These are phyloP conservation scores for Epichloe glyceriae DNA, from an alignment of 2,329 filamentous ascomycete species.

Conservation along the genomic window DNA sequence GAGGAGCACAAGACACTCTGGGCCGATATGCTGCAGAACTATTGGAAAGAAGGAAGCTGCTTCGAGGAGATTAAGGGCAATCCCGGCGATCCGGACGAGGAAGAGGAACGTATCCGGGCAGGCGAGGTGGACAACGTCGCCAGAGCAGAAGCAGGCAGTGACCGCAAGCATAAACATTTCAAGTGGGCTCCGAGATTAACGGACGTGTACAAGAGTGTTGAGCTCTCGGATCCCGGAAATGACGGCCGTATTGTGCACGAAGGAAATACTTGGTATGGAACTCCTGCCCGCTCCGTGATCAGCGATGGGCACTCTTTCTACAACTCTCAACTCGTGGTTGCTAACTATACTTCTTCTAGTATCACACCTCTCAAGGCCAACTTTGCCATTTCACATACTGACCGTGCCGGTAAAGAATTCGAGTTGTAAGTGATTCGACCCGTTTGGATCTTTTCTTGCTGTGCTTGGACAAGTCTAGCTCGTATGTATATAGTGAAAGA, in stretches of 20 bases:
- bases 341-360: constrained; percentile 29
- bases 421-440: constrained; percentile 34
- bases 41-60: constrained; percentile 73
- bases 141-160: constrained; percentile 11
- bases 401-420: constrained; percentile 51
- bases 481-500: constrained; percentile 8
- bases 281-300: not conserved
- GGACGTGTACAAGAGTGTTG: constrained; percentile 81
- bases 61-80: constrained; percentile 68
- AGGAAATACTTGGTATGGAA: constrained; percentile 64
- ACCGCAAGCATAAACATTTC: constrained; percentile 73
- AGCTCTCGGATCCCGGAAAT: constrained; percentile 64
- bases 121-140: constrained; percentile 27
- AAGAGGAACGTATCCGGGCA: constrained; percentile 63
- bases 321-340: constrained; percentile 1
- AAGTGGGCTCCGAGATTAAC: constrained; percentile 84
- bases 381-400: constrained; percentile 55
- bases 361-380: constrained; percentile 86
- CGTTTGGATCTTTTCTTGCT: constrained; percentile 1
- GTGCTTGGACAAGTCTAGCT: constrained; percentile 1
- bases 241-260: constrained; percentile 90
- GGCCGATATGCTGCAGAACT: constrained; percentile 80
- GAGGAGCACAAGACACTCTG: constrained; percentile 62
- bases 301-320: not conserved
- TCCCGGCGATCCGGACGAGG: constrained; percentile 49